Conservation (phyloP, 257 asterid species). For the Scutellaria baicalensis region DNA sequence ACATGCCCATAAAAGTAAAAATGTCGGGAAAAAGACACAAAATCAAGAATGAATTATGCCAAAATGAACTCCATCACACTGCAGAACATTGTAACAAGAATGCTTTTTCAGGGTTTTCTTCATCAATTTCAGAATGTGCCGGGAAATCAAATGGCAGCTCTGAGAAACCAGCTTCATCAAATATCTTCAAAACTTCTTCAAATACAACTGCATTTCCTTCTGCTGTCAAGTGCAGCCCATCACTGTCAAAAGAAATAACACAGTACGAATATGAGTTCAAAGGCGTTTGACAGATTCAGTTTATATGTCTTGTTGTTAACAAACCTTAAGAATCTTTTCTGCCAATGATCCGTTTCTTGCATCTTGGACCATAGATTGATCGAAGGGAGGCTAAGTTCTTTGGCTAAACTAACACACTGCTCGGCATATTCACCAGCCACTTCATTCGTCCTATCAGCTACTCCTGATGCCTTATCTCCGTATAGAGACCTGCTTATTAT, state of each 20-base stretch:
- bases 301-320: neutral
- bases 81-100: conserved; percentile 40
- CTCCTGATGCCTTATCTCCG: conserved; percentile 64
- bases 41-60: neutral
- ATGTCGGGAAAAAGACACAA: neutral
- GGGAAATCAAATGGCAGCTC: conserved; percentile 74
- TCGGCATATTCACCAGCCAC: conserved; percentile 57
- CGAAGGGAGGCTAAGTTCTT: conserved; percentile 68
- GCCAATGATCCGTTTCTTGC: conserved; percentile 84
- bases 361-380: conserved; percentile 85
- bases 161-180: conserved; percentile 47
- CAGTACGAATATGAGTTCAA: neutral
- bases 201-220: conserved; percentile 71
- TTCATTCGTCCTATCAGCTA: conserved; percentile 76
- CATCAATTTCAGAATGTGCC: conserved; percentile 59
- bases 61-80: conserved; percentile 2
- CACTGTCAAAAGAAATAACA: conserved; percentile 33
- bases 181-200: conserved; percentile 45
- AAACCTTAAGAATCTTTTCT: conserved; percentile 40
- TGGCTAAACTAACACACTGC: conserved; percentile 60
- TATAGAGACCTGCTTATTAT: conserved; percentile 44
- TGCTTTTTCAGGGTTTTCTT: conserved; percentile 49
- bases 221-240: conserved; percentile 80
- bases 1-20: too few relatives aligned
- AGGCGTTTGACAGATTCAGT: neutral